phyloP scores from a whole-genome alignment of 257 asterid species.

The Petunia secreta region DNA sequence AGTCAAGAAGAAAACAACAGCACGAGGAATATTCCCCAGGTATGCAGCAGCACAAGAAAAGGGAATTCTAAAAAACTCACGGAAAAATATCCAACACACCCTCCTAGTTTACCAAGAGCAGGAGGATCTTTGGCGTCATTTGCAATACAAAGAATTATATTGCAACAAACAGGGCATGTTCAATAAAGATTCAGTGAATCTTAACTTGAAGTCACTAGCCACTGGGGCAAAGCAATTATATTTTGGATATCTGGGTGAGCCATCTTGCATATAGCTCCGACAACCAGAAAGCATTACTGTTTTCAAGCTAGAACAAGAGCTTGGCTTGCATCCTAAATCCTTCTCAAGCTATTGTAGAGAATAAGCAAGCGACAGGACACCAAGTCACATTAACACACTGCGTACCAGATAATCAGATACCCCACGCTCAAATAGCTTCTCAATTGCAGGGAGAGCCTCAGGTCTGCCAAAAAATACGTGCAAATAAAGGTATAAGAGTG shows the following conservation, averaged over 20 bases:
- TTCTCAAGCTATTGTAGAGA: not conserved
- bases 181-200: not conserved
- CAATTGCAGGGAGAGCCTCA: constrained; percentile 63
- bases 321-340: not conserved
- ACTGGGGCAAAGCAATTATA: not conserved
- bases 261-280: not conserved
- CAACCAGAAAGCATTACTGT: not conserved
- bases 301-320: constrained; percentile 17
- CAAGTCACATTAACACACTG: constrained; percentile 19
- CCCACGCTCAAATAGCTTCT: constrained; percentile 82
- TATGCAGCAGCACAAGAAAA: not conserved
- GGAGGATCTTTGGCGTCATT: not conserved
- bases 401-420: constrained; percentile 90
- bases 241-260: constrained; percentile 2
- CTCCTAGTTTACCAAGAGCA: constrained; percentile 1
- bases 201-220: constrained; percentile 10
- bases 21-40: too few relatives aligned
- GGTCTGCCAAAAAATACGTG: constrained; percentile 44
- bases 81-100: not conserved
- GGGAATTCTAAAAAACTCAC: not conserved
- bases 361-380: not conserved
- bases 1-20: too few relatives aligned
- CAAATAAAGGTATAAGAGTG: constrained; percentile 8
- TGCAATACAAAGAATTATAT: constrained; percentile 18
- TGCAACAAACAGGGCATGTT: not conserved